These are phyloP conservation scores for Suillus tomentosus DNA, from an alignment of 768 basidiomycete species.

Conservation along the genomic window DNA sequence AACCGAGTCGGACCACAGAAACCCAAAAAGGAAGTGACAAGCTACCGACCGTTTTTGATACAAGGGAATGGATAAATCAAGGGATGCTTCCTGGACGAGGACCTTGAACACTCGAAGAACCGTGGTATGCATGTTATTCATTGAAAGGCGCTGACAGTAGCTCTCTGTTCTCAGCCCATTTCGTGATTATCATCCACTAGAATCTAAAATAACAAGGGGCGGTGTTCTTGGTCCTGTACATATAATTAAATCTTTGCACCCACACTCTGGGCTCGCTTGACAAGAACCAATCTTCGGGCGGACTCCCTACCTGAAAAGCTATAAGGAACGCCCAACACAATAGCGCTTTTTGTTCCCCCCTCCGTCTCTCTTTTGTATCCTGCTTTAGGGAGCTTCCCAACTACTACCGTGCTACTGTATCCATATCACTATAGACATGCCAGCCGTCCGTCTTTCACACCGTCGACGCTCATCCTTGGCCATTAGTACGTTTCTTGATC, in stretches of 20 bases:
- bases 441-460: constrained; percentile 37
- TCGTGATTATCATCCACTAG: background rate
- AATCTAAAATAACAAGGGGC: background rate
- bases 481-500: constrained; percentile 28
- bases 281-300: constrained; percentile 5
- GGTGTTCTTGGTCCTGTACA: constrained; percentile 18
- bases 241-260: background rate
- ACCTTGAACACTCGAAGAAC: constrained; percentile 14
- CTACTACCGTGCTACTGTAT: constrained; percentile 15
- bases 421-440: constrained; percentile 33
- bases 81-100: background rate
- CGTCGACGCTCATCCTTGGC: constrained; percentile 45
- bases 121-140: background rate
- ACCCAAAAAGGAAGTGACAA: constrained; percentile 18
- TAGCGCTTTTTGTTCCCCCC: constrained; percentile 23
- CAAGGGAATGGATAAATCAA: constrained; percentile 22
- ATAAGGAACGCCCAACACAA: constrained; percentile 31
- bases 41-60: constrained; percentile 14
- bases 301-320: constrained; percentile 14
- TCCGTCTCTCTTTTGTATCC: constrained; percentile 23
- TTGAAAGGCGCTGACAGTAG: background rate
- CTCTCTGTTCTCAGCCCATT: background rate
- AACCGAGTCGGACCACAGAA: constrained; percentile 8
- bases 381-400: constrained; percentile 18
- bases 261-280: constrained; percentile 12